Evolutionary conservation across 768 basidiomycete species (phyloP), one percentile per base, ranked within the genome.

Genomic region (Hebeloma cylindrosporum): DNA sequence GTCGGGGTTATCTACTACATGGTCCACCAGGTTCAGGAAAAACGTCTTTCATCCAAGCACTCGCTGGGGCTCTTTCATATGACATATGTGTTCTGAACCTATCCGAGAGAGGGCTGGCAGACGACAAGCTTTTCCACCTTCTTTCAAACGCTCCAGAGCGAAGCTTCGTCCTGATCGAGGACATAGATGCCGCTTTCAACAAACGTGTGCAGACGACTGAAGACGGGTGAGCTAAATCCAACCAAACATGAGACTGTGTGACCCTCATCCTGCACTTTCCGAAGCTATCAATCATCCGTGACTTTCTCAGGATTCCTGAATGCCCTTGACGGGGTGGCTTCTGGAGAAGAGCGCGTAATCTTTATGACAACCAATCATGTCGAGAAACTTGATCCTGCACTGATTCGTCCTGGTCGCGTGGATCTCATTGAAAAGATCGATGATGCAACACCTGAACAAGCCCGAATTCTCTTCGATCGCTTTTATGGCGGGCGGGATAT

Each of bases 351-450:
- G 58, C 84, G 96, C n/a, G 85, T 99, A 60, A 81, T 99, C 26
- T 99, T 99, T 69, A 89, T 99, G 85, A 99, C 96, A 0, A 98
- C 96, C n/a, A 99, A 99, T 64, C 96, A 98, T 57, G 62, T 89
- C 42, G 82, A 88, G 48, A 77, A 75, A 50, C 79, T 99, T 26
- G 96, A 99, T 66, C 86, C 92, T 5, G 96, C 95, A 0, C 79
- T 99, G 34, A 91, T 98, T 59, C 83, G 96, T 39, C 95, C 96
- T 0, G 96, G 96, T 13, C 81, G 96, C 7, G 94, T 99, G 31
- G 96, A 99, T 63, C 64, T 97, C 34, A 75, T 81, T 20, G 80
- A 89, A 53, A 67, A 88, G 27, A 78, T 99, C 37, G 93, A 86
- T 63, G 90, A 99, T 56, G 91, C 96, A 4, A 83, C 79, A 18